Conservation (phyloP, 202 grass and related monocot species). For the Sporobolus alterniflorus region DNA sequence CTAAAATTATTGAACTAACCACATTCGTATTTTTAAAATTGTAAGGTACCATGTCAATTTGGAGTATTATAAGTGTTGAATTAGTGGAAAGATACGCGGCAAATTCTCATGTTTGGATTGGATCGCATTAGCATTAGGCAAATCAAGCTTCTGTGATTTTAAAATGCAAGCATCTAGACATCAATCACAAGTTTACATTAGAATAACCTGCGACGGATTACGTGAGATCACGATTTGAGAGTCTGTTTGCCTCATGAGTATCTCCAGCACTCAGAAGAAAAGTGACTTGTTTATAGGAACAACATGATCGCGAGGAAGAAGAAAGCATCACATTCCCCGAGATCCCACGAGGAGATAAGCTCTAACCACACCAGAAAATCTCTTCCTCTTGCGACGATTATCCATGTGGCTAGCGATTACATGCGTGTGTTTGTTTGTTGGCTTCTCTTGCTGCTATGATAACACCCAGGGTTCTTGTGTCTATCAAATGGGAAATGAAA, state of each 20-base stretch:
- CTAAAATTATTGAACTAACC: neutral
- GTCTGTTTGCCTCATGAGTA: conserved; percentile 24
- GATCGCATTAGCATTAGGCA: conserved; percentile 19
- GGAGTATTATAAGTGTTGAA: neutral
- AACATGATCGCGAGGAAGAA: conserved; percentile 5
- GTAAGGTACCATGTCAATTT: neutral
- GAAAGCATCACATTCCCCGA: conserved; percentile 53
- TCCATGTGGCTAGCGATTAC: conserved; percentile 48
- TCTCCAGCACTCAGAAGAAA: conserved; percentile 1
- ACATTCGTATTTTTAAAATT: neutral
- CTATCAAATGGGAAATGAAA: neutral
- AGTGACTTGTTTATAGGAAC: conserved; percentile 19
- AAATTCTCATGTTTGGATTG: conserved; percentile 39
- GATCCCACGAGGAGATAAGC: conserved; percentile 44
- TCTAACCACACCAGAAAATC: conserved; percentile 24
- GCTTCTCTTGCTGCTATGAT: conserved; percentile 20
- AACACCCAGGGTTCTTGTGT: conserved; percentile 24
- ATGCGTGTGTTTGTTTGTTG: neutral
- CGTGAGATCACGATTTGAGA: conserved; percentile 41
- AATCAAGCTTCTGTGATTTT: neutral
- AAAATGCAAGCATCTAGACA: conserved; percentile 21
- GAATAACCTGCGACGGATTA: conserved; percentile 37
- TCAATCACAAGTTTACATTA: conserved; percentile 21
- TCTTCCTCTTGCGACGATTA: conserved; percentile 38
- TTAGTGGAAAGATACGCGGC: conserved; percentile 17